These are phyloP conservation scores for Phialophora macrospora DNA, from an alignment of 2,329 filamentous ascomycete genomes.

Conservation along the genomic window DNA sequence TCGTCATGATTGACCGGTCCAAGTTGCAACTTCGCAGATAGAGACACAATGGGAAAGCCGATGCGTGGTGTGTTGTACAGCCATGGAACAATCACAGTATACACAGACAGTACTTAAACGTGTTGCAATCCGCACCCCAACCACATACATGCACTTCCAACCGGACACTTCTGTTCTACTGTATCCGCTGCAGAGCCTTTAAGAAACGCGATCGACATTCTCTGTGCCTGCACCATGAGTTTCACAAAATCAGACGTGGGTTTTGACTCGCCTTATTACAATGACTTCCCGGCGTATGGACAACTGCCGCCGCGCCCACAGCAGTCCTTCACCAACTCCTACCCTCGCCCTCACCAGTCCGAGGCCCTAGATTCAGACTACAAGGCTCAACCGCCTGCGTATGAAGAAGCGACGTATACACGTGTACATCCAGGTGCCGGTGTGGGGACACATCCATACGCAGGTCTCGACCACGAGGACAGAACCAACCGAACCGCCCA, in stretches of 20 bases:
- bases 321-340: not conserved
- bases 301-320: not conserved
- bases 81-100: not conserved
- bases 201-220: not conserved
- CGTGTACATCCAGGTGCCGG: too few relatives aligned
- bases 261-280: not conserved
- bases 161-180: not conserved
- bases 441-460: too few relatives aligned
- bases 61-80: not conserved
- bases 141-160: not conserved
- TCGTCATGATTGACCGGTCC: not conserved
- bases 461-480: not conserved
- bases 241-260: not conserved
- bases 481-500: not conserved
- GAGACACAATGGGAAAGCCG: not conserved
- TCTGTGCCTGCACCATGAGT: not conserved
- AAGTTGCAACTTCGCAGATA: not conserved
- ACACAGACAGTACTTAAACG: not conserved
- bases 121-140: not conserved
- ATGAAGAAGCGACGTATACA: not conserved
- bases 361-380: too few relatives aligned
- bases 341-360: not conserved
- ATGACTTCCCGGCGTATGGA: not conserved
- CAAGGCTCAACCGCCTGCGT: not conserved
- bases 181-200: not conserved